These are phyloP conservation scores for Vicia villosa DNA, from an alignment of 306 rosid genomes.

Conservation along the genomic window DNA sequence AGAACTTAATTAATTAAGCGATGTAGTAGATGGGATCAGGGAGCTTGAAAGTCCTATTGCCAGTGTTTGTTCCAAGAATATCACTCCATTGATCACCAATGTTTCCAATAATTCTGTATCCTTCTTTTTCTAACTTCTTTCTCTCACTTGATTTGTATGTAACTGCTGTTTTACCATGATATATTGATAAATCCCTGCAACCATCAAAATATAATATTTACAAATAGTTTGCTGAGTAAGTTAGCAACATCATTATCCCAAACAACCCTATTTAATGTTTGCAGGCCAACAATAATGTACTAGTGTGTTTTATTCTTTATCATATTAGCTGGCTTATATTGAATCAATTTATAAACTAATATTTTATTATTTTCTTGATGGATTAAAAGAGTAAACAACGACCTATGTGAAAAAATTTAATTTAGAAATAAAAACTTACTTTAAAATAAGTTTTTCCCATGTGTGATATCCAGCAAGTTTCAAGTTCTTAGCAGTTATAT, in stretches of 20 bases:
- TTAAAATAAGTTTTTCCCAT: conserved; percentile 56
- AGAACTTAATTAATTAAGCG: background rate
- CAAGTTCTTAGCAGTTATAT: conserved; percentile 39
- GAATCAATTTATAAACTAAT: no score
- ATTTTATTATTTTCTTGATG: no score
- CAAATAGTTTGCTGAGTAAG: no score
- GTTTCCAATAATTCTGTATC: conserved; percentile 62
- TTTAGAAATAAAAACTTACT: conserved; percentile 35
- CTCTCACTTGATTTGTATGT: conserved; percentile 57
- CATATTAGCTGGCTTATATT: no score
- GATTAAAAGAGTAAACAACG: no score
- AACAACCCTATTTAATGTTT: no score
- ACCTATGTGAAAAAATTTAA: no score
- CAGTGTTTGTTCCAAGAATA: conserved; percentile 41
- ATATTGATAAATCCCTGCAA: background rate
- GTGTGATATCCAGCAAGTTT: conserved; percentile 42
- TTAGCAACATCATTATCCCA: no score
- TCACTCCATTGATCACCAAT: conserved; percentile 80
- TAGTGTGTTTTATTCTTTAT: no score
- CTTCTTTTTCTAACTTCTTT: conserved; percentile 41
- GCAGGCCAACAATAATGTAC: no score
- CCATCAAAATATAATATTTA: no score
- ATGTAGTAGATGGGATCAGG: conserved; percentile 63
- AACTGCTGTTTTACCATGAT: conserved; percentile 38
- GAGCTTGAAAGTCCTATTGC: no score